Base-by-base conservation (phyloP, 169 alveolate species). In the Hepatocystis sp. region DNA sequence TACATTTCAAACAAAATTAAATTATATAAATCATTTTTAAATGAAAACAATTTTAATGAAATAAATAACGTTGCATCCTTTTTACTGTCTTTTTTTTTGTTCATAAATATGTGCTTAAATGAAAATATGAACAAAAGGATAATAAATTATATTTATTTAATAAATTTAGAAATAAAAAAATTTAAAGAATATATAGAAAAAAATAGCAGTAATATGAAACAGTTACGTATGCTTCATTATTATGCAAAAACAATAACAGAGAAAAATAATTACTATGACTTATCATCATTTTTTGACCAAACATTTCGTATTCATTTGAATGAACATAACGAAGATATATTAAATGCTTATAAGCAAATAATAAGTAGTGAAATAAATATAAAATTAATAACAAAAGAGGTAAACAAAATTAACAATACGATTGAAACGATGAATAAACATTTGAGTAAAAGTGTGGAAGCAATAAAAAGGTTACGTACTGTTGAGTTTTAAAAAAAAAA, bases 111-210 rank as follows among this genome's bases (percentile, higher is more conserved):
- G 21, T 60, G 84, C 21, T 36, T 81, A 19, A 81, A 63, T 63
- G 89, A 81, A 1, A 81, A 81, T n/a, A 81, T 64, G 36, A 25
- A 27, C 11, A 81, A 63, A 56, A 47, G 89, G 25, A 81, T 81
- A 49, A n/a, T 81, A 10, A 81, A 81, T 81, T 81, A 81, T 81
- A 81, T 81, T 19, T 63, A 51, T 42, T 81, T 81, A 39, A 21
- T 36, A 21, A 63, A 36, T 19, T 34, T 81, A 15, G 49, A 63
- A 81, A n/a, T 81, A 51, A 81, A 61, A 55, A 81, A 81, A 30
- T 47, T 55, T 19, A 51, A 19, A 63, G 61, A 81, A 56, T 81
- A 81, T 21, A 2, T 81, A 42, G 65, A 30, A 76, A 49, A 23
- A 42, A 11, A 32, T 13, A 49, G 10, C 5, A 36, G 63, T 8